phyloP scores from a whole-genome alignment of 1,139 yeast species.

The Geotrichum restrictum region DNA sequence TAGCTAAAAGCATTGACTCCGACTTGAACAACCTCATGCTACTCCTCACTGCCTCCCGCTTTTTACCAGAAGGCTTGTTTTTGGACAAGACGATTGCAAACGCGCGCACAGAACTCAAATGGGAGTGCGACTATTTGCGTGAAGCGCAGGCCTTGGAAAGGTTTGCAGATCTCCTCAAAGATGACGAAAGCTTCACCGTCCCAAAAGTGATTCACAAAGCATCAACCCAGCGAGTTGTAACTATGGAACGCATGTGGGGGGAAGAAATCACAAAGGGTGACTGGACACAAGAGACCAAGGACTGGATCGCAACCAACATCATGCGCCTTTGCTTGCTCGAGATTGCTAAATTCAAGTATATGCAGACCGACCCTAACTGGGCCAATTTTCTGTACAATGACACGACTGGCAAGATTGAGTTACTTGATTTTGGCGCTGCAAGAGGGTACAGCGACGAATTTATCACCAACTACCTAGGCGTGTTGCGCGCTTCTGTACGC shows the following conservation, averaged over 20 bases:
- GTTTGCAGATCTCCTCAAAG: conserved; percentile 58
- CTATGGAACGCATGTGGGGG: conserved; percentile 89
- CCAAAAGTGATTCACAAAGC: conserved; percentile 76
- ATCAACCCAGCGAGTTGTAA: conserved; percentile 77
- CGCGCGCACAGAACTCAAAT: conserved; percentile 86
- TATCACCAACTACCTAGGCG: conserved; percentile 61
- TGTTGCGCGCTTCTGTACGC: conserved; percentile 72
- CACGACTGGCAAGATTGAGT: conserved; percentile 62
- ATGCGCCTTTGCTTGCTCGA: conserved; percentile 85
- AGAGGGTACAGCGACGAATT: conserved; percentile 70
- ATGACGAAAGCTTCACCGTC: conserved; percentile 69
- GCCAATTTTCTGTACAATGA: conserved; percentile 87
- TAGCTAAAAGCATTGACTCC: conserved; percentile 85
- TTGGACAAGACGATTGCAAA: conserved; percentile 88
- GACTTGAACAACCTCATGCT: conserved; percentile 81
- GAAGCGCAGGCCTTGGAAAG: conserved; percentile 78
- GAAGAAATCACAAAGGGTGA: conserved; percentile 73
- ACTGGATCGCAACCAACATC: conserved; percentile 79
- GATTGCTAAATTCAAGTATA: conserved; percentile 76
- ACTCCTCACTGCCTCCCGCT: conserved; percentile 77
- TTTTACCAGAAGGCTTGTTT: conserved; percentile 87
- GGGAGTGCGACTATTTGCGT: conserved; percentile 95
- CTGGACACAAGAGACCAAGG: conserved; percentile 57
- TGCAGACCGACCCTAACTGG: conserved; percentile 99
- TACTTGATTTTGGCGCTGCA: conserved; percentile 94